These are phyloP conservation scores for Corymbia maculata DNA, from an alignment of 345 rosid species.

Conservation along the genomic window DNA sequence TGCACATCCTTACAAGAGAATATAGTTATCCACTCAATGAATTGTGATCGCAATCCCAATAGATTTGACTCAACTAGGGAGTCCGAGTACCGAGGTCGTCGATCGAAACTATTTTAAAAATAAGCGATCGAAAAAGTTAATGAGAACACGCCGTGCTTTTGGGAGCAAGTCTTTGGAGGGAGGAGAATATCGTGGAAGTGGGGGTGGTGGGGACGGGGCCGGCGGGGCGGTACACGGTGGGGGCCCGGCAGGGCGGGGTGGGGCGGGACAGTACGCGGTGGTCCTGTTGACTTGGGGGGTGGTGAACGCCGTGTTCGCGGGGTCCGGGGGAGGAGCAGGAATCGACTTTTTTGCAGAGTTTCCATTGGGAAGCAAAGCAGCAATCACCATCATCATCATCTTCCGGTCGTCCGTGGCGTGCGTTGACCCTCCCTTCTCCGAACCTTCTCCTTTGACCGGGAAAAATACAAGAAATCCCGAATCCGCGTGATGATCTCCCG, in stretches of 20 bases:
- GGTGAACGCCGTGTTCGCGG: neutral
- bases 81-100: neutral
- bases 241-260: neutral
- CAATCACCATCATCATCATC: no score
- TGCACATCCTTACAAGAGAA: neutral
- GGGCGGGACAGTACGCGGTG: neutral
- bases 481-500: neutral
- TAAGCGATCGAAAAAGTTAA: neutral
- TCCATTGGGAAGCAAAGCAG: neutral
- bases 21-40: rapidly evolving
- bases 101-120: neutral
- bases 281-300: neutral
- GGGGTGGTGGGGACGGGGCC: neutral
- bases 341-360: neutral
- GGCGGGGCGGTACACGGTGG: neutral
- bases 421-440: neutral
- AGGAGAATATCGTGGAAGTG: neutral
- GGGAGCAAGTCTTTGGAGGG: neutral
- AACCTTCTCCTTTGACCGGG: neutral
- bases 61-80: neutral
- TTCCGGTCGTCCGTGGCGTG: neutral
- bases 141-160: neutral
- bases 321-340: neutral
- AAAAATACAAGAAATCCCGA: rapidly evolving
- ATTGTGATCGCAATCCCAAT: neutral